Conservation (phyloP, 176 grass and related monocot genomes). For the Aegilops speltoides region DNA sequence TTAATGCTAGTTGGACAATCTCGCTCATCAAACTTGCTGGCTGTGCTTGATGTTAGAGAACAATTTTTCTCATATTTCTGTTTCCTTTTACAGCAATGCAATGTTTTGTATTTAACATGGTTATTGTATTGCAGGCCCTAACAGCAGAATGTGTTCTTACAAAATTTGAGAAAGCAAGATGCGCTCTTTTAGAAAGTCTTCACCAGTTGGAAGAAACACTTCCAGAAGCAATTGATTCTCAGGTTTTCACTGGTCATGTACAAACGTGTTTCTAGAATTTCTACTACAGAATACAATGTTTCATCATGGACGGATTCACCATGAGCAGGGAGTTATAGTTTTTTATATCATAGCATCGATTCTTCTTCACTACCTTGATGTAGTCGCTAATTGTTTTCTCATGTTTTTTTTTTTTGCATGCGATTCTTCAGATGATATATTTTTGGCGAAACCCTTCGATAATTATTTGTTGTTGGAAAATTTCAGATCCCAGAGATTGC, state of each 20-base stretch:
- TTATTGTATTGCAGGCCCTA: conserved; percentile 55
- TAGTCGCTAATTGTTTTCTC: conserved; percentile 4
- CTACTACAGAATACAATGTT: neutral
- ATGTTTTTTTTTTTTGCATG: conserved; percentile 2
- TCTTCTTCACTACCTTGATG: neutral
- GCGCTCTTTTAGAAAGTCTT: conserved; percentile 71
- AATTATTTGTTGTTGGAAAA: neutral
- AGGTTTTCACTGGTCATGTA: conserved; percentile 46
- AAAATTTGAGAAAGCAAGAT: conserved; percentile 83
- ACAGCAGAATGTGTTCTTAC: conserved; percentile 47
- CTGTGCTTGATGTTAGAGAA: conserved; percentile 6
- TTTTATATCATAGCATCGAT: conserved; percentile 18
- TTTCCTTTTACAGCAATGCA: conserved; percentile 1
- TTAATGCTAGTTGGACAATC: neutral
- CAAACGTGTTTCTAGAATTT: conserved; percentile 2
- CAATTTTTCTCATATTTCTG: neutral
- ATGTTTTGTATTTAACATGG: neutral
- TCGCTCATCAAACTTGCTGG: neutral
- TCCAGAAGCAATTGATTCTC: conserved; percentile 45
- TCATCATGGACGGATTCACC: neutral
- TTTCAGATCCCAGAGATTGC: conserved; percentile 61
- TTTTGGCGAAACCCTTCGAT: neutral
- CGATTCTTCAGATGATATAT: conserved; percentile 8
- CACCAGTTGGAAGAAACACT: conserved; percentile 59
- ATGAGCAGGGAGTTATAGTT: neutral